Evolutionary conservation across 2,329 filamentous ascomycete species (phyloP).

Genomic region (Phialophora chinensis): DNA sequence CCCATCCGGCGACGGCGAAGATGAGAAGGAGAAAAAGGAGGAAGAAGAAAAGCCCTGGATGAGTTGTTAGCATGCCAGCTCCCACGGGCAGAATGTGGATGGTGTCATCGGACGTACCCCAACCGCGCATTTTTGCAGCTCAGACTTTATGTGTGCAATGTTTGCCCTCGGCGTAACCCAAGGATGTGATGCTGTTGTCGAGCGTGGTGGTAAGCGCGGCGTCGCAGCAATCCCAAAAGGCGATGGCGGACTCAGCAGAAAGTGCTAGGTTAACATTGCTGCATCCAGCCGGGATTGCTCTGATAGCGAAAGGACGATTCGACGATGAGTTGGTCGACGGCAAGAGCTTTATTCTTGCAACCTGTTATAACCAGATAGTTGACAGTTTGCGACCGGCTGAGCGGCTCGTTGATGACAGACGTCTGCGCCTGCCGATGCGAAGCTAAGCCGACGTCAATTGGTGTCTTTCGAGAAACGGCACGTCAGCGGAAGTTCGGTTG

Average conservation of each 20-base stretch:
- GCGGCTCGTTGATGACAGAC: constrained; percentile 10
- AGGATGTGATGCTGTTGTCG: not conserved
- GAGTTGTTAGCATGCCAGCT: constrained; percentile 3
- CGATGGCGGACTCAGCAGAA: not conserved
- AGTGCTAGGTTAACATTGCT: constrained; percentile 9
- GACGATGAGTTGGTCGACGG: not conserved
- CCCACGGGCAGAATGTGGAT: not conserved
- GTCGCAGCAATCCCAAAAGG: not conserved
- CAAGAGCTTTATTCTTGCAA: not conserved
- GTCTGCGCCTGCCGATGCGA: constrained; percentile 17
- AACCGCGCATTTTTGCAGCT: constrained; percentile 32
- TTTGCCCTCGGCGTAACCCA: not conserved
- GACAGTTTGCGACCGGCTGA: constrained; percentile 6
- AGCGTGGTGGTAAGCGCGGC: not conserved
- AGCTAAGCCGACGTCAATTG: constrained; percentile 9
- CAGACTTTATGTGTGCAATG: not conserved
- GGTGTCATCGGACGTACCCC: constrained; percentile 28
- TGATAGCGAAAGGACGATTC: not conserved
- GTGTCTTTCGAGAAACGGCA: constrained; percentile 2
- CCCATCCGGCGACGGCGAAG: constrained; percentile 66
- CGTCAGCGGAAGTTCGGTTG: constrained; percentile 6
- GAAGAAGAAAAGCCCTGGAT: constrained; percentile 70
- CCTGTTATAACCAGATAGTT: not conserved
- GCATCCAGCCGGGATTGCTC: not conserved
- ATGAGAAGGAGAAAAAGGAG: constrained; percentile 69